A percentile compares a stretch with the other conserved stretches of the same genome.
These are phyloP conservation scores for Metschnikowia matae DNA, from an alignment of 805 yeast species.

Conservation along the genomic window DNA sequence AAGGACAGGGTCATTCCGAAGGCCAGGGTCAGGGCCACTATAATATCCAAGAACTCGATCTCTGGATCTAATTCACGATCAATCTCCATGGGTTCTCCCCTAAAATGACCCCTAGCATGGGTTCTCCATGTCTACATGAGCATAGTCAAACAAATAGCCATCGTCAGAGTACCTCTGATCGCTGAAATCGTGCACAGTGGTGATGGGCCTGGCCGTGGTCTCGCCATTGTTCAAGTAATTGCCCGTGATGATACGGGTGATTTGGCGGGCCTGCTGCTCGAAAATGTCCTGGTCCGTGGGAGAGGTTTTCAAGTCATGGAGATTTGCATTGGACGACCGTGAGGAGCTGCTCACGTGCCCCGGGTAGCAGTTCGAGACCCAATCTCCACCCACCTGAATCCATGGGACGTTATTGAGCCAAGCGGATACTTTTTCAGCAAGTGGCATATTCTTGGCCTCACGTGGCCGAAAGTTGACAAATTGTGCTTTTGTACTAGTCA, in stretches of 20 bases:
- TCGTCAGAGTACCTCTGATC: conserved; percentile 12
- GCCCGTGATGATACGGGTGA: conserved; percentile 34
- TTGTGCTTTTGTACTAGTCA: neutral
- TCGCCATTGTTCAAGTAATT: conserved; percentile 16
- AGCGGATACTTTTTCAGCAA: conserved; percentile 56
- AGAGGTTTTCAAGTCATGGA: conserved; percentile 11
- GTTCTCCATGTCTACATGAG: conserved; percentile 6
- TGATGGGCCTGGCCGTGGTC: conserved; percentile 14
- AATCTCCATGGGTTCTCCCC: neutral
- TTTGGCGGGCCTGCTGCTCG: conserved; percentile 50
- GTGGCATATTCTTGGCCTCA: conserved; percentile 57
- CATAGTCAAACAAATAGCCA: conserved; percentile 13
- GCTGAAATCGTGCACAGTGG: conserved; percentile 11
- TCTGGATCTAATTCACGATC: conserved; percentile 23
- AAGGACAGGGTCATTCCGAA: conserved; percentile 1
- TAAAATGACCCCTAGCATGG: neutral
- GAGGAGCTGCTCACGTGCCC: conserved; percentile 25
- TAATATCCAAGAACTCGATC: conserved; percentile 50
- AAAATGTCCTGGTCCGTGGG: conserved; percentile 43
- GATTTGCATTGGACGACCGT: conserved; percentile 20
- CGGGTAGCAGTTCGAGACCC: conserved; percentile 47
- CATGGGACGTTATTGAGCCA: conserved; percentile 63
- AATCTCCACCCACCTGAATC: conserved; percentile 25
- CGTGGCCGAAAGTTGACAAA: conserved; percentile 53
- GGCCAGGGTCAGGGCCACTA: conserved; percentile 18